A percentile compares a stretch with the other conserved stretches of the same genome.
These are phyloP conservation scores for Oryza meridionalis DNA, from an alignment of 176 grass and related monocot genomes.

Conservation along the genomic window DNA sequence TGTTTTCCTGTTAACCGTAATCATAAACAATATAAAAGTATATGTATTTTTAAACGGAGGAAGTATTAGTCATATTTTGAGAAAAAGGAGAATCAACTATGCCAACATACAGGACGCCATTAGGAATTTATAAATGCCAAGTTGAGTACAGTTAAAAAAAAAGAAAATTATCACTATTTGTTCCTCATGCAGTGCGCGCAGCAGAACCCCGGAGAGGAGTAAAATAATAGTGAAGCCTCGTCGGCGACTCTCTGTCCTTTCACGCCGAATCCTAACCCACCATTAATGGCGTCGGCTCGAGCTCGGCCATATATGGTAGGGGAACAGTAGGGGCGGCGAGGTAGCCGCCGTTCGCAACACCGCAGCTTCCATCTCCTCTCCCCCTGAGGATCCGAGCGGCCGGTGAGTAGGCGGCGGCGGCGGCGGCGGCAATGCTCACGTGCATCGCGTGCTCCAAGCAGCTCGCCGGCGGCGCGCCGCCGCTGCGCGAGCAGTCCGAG, in stretches of 20 bases:
- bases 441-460: conserved; percentile 93
- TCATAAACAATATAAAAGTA: no score
- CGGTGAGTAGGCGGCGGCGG: background rate
- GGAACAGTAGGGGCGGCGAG: background rate
- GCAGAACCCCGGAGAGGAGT: background rate
- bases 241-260: conserved; percentile 32
- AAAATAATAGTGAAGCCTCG: background rate
- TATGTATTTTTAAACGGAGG: no score
- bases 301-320: background rate
- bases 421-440: conserved; percentile 65
- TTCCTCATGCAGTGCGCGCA: no score
- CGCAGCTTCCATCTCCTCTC: background rate
- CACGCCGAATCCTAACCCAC: conserved; percentile 38
- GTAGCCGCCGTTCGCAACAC: background rate
- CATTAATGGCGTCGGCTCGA: conserved; percentile 34
- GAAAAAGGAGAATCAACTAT: no score
- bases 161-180: no score
- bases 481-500: conserved; percentile 49
- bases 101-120: no score
- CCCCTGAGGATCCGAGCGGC: conserved; percentile 14
- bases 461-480: conserved; percentile 42
- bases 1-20: no score
- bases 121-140: no score
- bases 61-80: no score
- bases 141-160: no score